Evolutionary conservation across 495 filamentous ascomycete species (phyloP).

Genomic region (Neurospora cerealis): DNA sequence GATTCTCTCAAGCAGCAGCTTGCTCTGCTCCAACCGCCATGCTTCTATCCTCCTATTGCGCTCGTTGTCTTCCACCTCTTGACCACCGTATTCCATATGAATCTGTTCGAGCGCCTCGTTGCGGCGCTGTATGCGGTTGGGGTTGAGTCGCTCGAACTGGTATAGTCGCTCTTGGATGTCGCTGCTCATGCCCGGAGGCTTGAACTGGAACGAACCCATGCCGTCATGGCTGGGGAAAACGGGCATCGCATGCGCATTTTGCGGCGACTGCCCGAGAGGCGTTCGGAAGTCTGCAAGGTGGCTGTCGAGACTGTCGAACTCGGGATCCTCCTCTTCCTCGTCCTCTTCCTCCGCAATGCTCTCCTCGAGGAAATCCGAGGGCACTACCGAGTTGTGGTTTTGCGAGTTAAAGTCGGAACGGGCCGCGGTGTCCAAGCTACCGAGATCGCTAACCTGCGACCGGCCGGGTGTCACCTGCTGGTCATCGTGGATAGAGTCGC

Average conservation of each 20-base stretch:
- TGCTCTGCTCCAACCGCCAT: slow-evolving; percentile 89
- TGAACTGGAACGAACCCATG: slow-evolving; percentile 63
- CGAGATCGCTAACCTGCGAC: slow-evolving; percentile 76
- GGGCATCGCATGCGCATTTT: slow-evolving; percentile 29
- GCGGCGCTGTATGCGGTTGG: slow-evolving; percentile 54
- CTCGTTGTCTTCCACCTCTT: slow-evolving; percentile 51
- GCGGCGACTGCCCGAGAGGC: slow-evolving; percentile 31
- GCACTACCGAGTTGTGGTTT: slow-evolving; percentile 29
- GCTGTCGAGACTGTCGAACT: slow-evolving; percentile 85
- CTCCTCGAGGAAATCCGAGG: slow-evolving; percentile 36
- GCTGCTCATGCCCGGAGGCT: slow-evolving; percentile 27
- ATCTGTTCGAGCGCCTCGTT: slow-evolving; percentile 51
- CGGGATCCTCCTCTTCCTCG: slow-evolving; percentile 48
- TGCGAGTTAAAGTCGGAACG: slow-evolving; percentile 34
- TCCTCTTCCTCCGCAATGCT: slow-evolving; percentile 47
- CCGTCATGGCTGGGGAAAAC: slow-evolving; percentile 89
- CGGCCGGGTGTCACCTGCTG: slow-evolving; percentile 59
- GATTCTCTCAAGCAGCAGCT: slow-evolving; percentile 75
- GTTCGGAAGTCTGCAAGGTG: slow-evolving; percentile 76
- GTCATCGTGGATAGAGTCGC: slow-evolving; percentile 57
- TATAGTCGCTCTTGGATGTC: slow-evolving; percentile 71
- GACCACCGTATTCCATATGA: slow-evolving; percentile 44
- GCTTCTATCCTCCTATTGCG: slow-evolving; percentile 74
- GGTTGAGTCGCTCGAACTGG: slow-evolving; percentile 75
- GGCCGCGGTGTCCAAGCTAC: slow-evolving; percentile 62